Percentiles rank a stretch among this genome's conserved stretches.
These are phyloP conservation scores for Sechiopsis laciniata DNA, from an alignment of 306 rosid genomes.

Conservation along the genomic window DNA sequence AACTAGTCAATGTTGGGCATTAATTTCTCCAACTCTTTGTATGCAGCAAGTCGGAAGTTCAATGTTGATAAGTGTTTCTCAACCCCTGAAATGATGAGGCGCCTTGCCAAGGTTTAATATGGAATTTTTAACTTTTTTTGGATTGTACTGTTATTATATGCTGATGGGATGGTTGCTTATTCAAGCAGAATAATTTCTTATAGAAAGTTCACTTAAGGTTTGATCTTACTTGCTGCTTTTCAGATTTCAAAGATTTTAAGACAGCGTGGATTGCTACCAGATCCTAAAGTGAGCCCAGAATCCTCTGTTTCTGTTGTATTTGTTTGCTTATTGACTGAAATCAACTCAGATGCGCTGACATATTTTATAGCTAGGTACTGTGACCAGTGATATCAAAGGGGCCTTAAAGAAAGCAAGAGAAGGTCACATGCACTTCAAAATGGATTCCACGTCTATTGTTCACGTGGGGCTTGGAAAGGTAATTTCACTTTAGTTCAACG, in stretches of 20 bases:
- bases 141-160: constrained; percentile 20
- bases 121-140: constrained; percentile 19
- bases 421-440: constrained; percentile 82
- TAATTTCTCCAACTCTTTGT: not conserved
- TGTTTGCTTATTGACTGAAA: not conserved
- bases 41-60: constrained; percentile 68
- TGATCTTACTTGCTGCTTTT: constrained; percentile 30
- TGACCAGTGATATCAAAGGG: constrained; percentile 77
- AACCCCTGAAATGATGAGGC: constrained; percentile 92
- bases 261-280: constrained; percentile 93
- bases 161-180: constrained; percentile 20
- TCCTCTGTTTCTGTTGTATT: constrained; percentile 21
- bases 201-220: constrained; percentile 19
- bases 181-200: not conserved
- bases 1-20: not conserved
- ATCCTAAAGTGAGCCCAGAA: constrained; percentile 69
- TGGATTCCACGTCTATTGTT: constrained; percentile 87
- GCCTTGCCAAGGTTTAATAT: constrained; percentile 71
- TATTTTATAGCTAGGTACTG: constrained; percentile 76
- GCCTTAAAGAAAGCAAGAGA: constrained; percentile 72
- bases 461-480: constrained; percentile 96
- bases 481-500: constrained; percentile 23
- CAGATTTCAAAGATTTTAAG: constrained; percentile 93
- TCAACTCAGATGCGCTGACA: constrained; percentile 30
- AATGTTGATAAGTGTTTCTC: constrained; percentile 96